Conservation (phyloP, 176 grass and related monocot genomes). For the Ampelocalamus luodianensis region DNA sequence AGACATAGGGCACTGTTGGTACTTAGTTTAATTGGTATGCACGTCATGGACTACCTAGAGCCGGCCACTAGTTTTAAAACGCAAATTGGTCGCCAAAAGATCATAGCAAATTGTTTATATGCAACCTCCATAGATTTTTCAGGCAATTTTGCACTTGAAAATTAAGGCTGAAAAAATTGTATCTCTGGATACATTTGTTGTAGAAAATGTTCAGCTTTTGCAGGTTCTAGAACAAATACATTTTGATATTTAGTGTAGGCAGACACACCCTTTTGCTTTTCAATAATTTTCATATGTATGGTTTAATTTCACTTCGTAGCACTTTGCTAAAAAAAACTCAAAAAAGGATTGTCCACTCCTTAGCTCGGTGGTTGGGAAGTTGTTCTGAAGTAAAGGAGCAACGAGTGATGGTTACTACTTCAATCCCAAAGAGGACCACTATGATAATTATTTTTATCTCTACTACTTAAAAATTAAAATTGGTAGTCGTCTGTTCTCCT, state of each 20-base stretch:
- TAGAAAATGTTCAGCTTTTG: neutral
- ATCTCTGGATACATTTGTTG: neutral
- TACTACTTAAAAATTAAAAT: too few species aligned
- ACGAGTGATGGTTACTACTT: neutral
- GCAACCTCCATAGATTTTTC: neutral
- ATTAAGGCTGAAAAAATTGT: neutral
- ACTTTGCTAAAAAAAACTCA: neutral
- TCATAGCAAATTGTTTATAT: neutral
- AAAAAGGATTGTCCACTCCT: neutral
- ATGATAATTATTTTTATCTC: too few species aligned
- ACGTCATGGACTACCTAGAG: neutral
- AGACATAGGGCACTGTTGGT: neutral
- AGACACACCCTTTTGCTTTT: neutral
- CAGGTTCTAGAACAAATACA: neutral
- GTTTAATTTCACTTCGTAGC: neutral
- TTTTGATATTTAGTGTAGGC: neutral
- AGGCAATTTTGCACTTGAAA: neutral
- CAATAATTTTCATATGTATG: neutral
- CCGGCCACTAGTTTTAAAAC: neutral
- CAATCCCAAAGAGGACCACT: neutral
- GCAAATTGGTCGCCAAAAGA: neutral
- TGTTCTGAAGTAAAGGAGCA: neutral
- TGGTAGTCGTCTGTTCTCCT: too few species aligned
- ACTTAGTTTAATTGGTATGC: neutral
- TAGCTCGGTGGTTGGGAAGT: slow-evolving; percentile 4